Evolutionary conservation across 768 basidiomycete species (phyloP).

Genomic region (Suillus weaverae): DNA sequence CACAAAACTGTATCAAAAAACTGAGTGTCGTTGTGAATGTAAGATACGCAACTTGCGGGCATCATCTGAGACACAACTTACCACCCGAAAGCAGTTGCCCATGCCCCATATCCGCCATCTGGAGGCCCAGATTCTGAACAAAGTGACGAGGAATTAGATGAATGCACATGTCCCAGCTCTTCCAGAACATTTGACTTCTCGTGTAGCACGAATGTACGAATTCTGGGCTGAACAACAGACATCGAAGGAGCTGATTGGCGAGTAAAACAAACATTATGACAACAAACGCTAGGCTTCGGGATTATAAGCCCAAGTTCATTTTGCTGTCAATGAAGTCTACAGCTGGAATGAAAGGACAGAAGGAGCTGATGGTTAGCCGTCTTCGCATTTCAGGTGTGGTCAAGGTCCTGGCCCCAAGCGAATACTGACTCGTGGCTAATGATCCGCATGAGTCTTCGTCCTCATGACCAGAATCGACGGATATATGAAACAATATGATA

Average conservation of each 20-base stretch:
- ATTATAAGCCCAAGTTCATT: background rate
- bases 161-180: background rate
- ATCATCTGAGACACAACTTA: background rate
- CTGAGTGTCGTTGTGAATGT: conserved; percentile 4
- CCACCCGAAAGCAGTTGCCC: conserved; percentile 15
- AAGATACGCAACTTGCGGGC: background rate
- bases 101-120: conserved; percentile 15
- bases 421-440: background rate
- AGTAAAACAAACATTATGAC: background rate
- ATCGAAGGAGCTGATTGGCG: background rate
- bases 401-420: background rate
- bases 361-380: background rate
- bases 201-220: background rate
- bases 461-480: background rate
- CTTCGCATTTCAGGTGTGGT: background rate
- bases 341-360: background rate
- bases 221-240: background rate
- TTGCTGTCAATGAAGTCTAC: background rate
- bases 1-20: conserved; percentile 29
- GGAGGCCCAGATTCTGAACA: background rate
- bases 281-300: background rate
- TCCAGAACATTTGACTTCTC: background rate
- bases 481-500: background rate
- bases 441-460: background rate
- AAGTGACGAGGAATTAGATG: background rate